Evolutionary conservation across 768 basidiomycete species (phyloP).

Genomic region (Leccinum aurantiacum): DNA sequence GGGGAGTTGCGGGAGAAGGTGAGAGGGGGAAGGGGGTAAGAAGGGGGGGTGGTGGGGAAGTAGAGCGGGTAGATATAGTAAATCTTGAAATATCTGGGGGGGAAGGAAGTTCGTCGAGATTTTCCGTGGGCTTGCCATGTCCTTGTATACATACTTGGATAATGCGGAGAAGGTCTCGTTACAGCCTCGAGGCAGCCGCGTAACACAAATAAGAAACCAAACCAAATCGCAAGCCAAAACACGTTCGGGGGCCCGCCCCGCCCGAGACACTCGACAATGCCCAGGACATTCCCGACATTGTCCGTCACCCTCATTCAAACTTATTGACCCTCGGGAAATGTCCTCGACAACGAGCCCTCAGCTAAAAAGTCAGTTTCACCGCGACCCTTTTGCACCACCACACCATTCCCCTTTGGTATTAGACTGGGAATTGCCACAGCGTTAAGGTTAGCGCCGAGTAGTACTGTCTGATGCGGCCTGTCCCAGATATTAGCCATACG

Average conservation of each 20-base stretch:
- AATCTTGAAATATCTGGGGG: not conserved
- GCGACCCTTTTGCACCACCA: slow-evolving; percentile 4
- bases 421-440: slow-evolving; percentile 13
- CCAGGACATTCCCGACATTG: not conserved
- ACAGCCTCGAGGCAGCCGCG: slow-evolving; percentile 31
- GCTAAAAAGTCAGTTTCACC: slow-evolving; percentile 10
- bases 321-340: not conserved
- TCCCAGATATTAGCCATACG: slow-evolving; percentile 18
- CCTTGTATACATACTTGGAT: slow-evolving; percentile 29
- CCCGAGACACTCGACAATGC: slow-evolving; percentile 10
- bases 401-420: slow-evolving; percentile 14
- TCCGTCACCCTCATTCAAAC: not conserved
- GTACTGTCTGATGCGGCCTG: slow-evolving; percentile 23
- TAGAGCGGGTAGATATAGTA: slow-evolving; percentile 21
- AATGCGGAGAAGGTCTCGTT: slow-evolving; percentile 26
- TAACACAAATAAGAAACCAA: slow-evolving; percentile 6
- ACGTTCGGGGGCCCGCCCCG: not conserved
- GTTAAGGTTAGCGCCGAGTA: slow-evolving; percentile 14
- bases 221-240: slow-evolving; percentile 1
- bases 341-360: slow-evolving; percentile 1
- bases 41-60: not conserved
- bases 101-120: slow-evolving; percentile 15
- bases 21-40: not conserved
- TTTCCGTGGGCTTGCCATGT: slow-evolving; percentile 17
- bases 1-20: slow-evolving; percentile 5